phyloP scores from a whole-genome alignment of 129 eudicot species.

The Oenanthe sinensis region DNA sequence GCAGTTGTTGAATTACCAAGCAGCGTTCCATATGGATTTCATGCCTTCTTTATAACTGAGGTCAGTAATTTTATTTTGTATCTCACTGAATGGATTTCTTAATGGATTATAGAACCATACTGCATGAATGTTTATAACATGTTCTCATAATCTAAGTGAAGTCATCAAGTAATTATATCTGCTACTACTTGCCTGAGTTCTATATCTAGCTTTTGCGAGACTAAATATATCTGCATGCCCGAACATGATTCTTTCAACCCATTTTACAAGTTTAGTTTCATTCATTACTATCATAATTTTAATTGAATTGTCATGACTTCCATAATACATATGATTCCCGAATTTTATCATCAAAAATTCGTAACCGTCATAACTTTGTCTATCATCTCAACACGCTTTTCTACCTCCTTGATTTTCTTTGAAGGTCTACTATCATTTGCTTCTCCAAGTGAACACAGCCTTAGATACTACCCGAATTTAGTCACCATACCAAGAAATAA shows the following conservation, averaged over 20 bases:
- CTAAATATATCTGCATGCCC: background rate
- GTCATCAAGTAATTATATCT: background rate
- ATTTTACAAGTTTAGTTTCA: no score
- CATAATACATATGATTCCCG: background rate
- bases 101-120: background rate
- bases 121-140: background rate
- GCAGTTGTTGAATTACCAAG: conserved; percentile 81
- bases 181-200: background rate
- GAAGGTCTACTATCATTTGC: background rate
- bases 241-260: background rate
- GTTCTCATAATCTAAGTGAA: background rate
- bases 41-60: conserved; percentile 95
- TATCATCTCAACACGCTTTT: no score
- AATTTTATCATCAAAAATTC: no score
- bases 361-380: no score
- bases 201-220: background rate
- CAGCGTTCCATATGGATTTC: conserved; percentile 94
- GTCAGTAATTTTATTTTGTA: conserved; percentile 27
- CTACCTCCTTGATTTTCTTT: background rate
- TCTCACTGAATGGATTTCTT: background rate
- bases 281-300: no score
- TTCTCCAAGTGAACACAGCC: background rate
- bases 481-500: background rate
- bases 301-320: no score
- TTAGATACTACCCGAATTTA: no score